A percentile compares a stretch with the other conserved stretches of the same genome.
phyloP scores from a whole-genome alignment of 371 early-diverging fungal genomes.

The Rhizopus delemar region DNA sequence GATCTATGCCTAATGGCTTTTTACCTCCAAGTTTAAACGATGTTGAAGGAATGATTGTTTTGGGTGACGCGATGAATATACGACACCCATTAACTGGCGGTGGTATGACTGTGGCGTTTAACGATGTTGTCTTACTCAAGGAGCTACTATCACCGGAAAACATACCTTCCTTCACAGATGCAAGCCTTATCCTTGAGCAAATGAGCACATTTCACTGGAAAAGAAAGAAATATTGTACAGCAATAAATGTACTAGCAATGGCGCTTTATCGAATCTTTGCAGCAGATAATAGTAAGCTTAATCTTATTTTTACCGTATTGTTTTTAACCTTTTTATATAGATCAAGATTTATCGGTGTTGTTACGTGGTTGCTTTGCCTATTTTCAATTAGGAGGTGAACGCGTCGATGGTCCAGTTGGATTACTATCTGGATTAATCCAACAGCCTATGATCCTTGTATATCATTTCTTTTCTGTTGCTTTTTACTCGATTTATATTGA shows the following conservation, averaged over 20 bases:
- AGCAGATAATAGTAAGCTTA: slow-evolving; percentile 36
- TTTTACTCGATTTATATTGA: slow-evolving; percentile 59
- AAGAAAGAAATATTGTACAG: slow-evolving; percentile 70
- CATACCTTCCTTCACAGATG: slow-evolving; percentile 52
- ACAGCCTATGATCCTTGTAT: slow-evolving; percentile 66
- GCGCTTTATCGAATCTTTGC: slow-evolving; percentile 89
- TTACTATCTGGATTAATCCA: slow-evolving; percentile 73
- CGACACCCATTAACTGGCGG: slow-evolving; percentile 90
- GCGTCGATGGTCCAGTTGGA: slow-evolving; percentile 77
- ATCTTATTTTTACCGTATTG: background rate
- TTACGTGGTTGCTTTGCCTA: slow-evolving; percentile 86
- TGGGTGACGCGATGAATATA: slow-evolving; percentile 95
- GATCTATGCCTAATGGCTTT: slow-evolving; percentile 92
- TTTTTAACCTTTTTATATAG: slow-evolving; percentile 10
- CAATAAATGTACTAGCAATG: slow-evolving; percentile 87
- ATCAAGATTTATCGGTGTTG: slow-evolving; percentile 55
- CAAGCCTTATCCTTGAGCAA: slow-evolving; percentile 48
- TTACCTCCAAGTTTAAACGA: slow-evolving; percentile 71
- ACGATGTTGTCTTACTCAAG: slow-evolving; percentile 77
- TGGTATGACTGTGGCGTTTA: slow-evolving; percentile 95
- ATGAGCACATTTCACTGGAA: slow-evolving; percentile 73
- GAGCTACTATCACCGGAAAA: slow-evolving; percentile 49
- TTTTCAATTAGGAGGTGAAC: slow-evolving; percentile 79
- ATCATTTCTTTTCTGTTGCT: slow-evolving; percentile 88
- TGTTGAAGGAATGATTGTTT: slow-evolving; percentile 69